phyloP scores from a whole-genome alignment of 176 grass and related monocot species.

The Rhynchospora breviuscula region DNA sequence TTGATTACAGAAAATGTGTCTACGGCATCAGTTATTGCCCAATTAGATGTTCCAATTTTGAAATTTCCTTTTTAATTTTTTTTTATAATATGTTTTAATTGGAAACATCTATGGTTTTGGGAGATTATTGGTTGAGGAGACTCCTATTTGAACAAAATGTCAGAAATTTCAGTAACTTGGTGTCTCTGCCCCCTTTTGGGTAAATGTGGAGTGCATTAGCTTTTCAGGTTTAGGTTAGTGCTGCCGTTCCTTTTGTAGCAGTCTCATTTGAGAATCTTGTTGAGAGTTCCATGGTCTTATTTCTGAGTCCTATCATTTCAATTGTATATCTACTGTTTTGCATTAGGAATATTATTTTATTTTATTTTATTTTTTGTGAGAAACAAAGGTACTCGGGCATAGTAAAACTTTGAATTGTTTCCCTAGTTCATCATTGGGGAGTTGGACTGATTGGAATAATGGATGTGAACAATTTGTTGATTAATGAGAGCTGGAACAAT shows the following conservation, averaged over 20 bases:
- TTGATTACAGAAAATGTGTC: neutral
- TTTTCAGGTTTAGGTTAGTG: neutral
- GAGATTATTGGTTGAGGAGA: neutral
- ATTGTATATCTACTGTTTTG: neutral
- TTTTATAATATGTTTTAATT: neutral
- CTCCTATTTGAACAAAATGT: neutral
- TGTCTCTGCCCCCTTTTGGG: neutral
- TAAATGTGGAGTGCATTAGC: neutral
- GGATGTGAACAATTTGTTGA: neutral
- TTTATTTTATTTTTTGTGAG: neutral
- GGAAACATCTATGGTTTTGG: neutral
- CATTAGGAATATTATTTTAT: neutral
- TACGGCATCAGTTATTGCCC: neutral
- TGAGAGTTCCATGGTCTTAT: neutral
- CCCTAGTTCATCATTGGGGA: neutral
- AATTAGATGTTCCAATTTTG: neutral
- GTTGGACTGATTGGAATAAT: constrained; percentile 6
- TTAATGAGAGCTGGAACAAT: neutral
- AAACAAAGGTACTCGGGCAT: too few species aligned
- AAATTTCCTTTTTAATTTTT: neutral
- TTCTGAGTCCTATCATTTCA: neutral
- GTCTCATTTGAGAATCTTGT: neutral
- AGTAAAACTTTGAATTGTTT: neutral
- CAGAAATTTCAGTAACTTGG: neutral
- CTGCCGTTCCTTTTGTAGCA: neutral